Evolutionary conservation across 305 asterid species (phyloP).

Genomic region (Solanum hybrid): DNA sequence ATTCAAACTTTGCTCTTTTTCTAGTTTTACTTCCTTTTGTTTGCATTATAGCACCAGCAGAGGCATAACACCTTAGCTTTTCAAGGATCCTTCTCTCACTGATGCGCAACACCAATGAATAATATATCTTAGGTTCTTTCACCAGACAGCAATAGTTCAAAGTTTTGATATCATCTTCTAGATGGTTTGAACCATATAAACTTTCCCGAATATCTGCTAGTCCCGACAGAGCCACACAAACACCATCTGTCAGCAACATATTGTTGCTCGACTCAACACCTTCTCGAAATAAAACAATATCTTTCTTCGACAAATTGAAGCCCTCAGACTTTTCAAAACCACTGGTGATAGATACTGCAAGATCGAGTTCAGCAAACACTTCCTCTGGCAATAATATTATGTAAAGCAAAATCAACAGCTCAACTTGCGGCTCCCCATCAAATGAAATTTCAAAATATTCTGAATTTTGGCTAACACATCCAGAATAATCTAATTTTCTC

Average conservation of each 20-base stretch:
- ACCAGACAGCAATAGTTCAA: conserved; percentile 25
- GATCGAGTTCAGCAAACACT: conserved; percentile 36
- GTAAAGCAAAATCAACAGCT: conserved; percentile 58
- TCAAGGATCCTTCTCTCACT: conserved; percentile 73
- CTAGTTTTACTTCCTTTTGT: conserved; percentile 11
- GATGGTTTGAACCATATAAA: conserved; percentile 42
- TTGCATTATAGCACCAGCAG: conserved; percentile 21
- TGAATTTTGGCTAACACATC: conserved; percentile 49
- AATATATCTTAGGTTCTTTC: conserved; percentile 39
- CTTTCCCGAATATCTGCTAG: conserved; percentile 72
- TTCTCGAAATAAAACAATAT: conserved; percentile 12
- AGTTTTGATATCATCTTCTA: conserved; percentile 48
- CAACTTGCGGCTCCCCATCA: conserved; percentile 73
- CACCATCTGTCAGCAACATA: conserved; percentile 36
- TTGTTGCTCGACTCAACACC: conserved; percentile 33
- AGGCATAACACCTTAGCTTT: conserved; percentile 51
- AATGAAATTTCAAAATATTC: conserved; percentile 79
- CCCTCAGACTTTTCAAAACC: conserved; percentile 13
- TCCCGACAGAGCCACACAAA: conserved; percentile 46
- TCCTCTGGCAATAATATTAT: conserved; percentile 55
- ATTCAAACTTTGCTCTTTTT: neutral
- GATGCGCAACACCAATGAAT: conserved; percentile 66
- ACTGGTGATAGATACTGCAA: conserved; percentile 20
- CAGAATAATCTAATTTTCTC: conserved; percentile 62
- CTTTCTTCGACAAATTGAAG: conserved; percentile 10